Base-by-base conservation (phyloP, 225 moss, liverwort and hornwort genomes). In the Marchantia polymorpha region DNA sequence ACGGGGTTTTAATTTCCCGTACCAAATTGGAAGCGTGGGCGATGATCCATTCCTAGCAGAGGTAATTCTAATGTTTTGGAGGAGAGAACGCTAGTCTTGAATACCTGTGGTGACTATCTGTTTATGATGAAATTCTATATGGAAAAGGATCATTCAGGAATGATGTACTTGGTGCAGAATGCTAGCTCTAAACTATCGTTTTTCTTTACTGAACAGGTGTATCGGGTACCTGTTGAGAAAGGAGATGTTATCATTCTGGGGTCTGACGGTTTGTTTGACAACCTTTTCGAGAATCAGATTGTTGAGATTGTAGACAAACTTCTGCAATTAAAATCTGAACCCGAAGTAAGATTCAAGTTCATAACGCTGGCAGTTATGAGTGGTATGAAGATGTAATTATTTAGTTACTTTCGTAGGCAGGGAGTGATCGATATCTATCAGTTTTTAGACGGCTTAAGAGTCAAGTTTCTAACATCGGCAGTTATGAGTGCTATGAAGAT, bases 201-300 rank as follows among this genome's bases (percentile, higher is more conserved):
- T 66, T 39, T 47, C 72, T 69, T 17, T 75, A 15, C 74, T 30
- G 80, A 39, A 39, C 93, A 99, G 97, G 90, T 91, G 25, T 99
- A 99, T 77, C 86, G 86, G 22, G 81, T 95, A 30, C 82, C 87
- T 77, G 92, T 93, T 49, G 79, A 87, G 81, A 87, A 91, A 83
- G 91, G 93, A 22, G 97, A 99, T 89, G 88, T 95, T 15, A 83
- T 99, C 70, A 89, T 99, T 47, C 86, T 99, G 56, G 97, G 90
- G 52, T 91, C 95, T 29, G 97, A 99, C 80, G 97, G 97, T 61
- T 80, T 99, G 52, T 95, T 92, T 81, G 97, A 99, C 79, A 99
- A 99, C 76, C 87, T 99, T 54, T 99, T 99, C 49, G 88, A 91
- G 17, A 49, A 80, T 8, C 88, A 93, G 78, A 90, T 94, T 52